phyloP scores from a whole-genome alignment of 2,329 filamentous ascomycete species.

The Aureobasidium sp. region DNA sequence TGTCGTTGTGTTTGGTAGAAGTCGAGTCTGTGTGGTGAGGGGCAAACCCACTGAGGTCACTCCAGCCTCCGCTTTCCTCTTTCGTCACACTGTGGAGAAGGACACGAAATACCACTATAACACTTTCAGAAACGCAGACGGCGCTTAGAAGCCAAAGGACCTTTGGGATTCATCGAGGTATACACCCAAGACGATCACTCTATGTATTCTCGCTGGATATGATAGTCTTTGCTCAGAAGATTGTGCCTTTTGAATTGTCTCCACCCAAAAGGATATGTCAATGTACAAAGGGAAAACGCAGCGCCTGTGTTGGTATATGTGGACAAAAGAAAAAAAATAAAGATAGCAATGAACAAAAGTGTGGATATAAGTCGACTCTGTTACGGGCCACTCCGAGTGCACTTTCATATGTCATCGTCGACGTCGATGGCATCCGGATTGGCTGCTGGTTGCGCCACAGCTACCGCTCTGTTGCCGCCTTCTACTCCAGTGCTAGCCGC shows the following conservation, averaged over 20 bases:
- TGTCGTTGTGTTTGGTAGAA: background rate
- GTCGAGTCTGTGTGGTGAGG: background rate
- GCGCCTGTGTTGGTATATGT: constrained; percentile 9
- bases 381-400: background rate
- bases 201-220: background rate
- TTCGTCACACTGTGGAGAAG: background rate
- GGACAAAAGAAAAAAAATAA: constrained; percentile 1
- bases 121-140: too few species aligned
- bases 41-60: background rate
- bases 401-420: constrained; percentile 22
- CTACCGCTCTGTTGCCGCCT: constrained; percentile 22
- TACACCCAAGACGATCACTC: background rate
- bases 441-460: constrained; percentile 15
- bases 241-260: background rate
- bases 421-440: constrained; percentile 28
- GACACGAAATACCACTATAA: background rate
- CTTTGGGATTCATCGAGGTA: too few species aligned
- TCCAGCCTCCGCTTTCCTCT: background rate
- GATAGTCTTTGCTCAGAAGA: background rate
- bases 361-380: background rate
- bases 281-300: constrained; percentile 1
- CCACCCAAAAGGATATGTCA: background rate
- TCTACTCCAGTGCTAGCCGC: constrained; percentile 57
- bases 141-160: too few species aligned
- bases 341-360: background rate